Percentiles rank a stretch among this genome's conserved stretches.
These are phyloP conservation scores for Aspergillus fijiensis DNA, from an alignment of 2,329 filamentous ascomycete species.

Conservation along the genomic window DNA sequence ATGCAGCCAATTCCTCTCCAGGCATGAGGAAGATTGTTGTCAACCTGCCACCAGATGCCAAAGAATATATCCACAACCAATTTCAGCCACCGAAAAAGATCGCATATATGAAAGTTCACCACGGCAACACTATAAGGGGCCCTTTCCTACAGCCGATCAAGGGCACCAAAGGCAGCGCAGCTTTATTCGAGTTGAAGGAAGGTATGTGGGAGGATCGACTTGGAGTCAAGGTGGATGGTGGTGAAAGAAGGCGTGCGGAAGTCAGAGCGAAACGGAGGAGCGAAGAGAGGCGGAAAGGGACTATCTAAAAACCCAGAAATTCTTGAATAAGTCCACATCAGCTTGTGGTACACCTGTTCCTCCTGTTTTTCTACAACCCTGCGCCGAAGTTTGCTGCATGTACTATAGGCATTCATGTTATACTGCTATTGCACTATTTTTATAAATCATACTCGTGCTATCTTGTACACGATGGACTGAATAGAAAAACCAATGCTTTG, in stretches of 20 bases:
- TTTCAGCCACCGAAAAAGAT: constrained; percentile 54
- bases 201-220: constrained; percentile 89
- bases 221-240: constrained; percentile 91
- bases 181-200: constrained; percentile 69
- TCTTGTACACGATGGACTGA: neutral
- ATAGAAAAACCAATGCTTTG: no score
- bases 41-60: constrained; percentile 57
- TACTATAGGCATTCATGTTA: neutral
- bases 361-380: neutral
- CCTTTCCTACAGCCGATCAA: constrained; percentile 71
- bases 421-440: neutral
- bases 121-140: constrained; percentile 69
- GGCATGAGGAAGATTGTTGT: constrained; percentile 60
- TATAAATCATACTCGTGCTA: neutral
- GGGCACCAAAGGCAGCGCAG: constrained; percentile 58
- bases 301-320: neutral
- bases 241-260: constrained; percentile 84
- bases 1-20: constrained; percentile 54
- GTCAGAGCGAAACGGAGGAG: constrained; percentile 82
- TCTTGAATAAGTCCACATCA: neutral
- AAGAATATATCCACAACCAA: constrained; percentile 53
- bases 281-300: constrained; percentile 69
- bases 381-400: neutral
- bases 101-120: constrained; percentile 65
- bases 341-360: neutral